Conservation (phyloP, 2,329 filamentous ascomycete species). For the Cercospora sp. region DNA sequence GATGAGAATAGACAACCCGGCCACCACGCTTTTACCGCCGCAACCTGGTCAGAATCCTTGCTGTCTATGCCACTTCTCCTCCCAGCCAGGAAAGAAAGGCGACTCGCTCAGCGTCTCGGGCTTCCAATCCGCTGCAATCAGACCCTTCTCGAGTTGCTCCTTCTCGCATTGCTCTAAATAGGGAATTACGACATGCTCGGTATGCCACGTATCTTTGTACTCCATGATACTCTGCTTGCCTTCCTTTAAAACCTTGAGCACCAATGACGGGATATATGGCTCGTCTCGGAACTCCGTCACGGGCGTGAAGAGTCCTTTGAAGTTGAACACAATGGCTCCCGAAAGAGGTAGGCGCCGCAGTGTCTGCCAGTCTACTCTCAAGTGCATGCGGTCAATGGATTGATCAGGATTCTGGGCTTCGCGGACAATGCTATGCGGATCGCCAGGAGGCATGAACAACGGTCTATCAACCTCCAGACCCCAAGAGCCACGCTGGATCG, state of each 20-base stretch:
- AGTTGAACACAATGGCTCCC: conserved; percentile 78
- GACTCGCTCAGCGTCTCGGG: conserved; percentile 69
- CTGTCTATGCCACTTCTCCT: conserved; percentile 67
- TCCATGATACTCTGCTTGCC: conserved; percentile 71
- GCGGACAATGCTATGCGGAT: conserved; percentile 64
- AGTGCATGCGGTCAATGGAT: conserved; percentile 58
- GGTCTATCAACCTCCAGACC: conserved; percentile 74
- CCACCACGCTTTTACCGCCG: neutral
- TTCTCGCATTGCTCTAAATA: conserved; percentile 62
- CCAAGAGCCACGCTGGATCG: conserved; percentile 85
- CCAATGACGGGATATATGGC: conserved; percentile 67
- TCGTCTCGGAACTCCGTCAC: conserved; percentile 69
- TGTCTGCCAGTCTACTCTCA: conserved; percentile 88
- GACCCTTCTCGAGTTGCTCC: conserved; percentile 65
- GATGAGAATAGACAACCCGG: neutral
- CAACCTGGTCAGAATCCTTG: conserved; percentile 55
- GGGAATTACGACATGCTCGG: conserved; percentile 70
- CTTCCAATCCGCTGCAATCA: conserved; percentile 64
- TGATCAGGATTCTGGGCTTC: conserved; percentile 59
- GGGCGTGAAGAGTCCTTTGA: conserved; percentile 81
- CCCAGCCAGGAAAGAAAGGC: conserved; percentile 76
- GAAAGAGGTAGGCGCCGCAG: conserved; percentile 75
- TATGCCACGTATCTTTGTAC: conserved; percentile 81
- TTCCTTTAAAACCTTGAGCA: conserved; percentile 68
- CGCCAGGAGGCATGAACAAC: conserved; percentile 70